phyloP scores from a whole-genome alignment of 1,139 yeast genomes.

The Geotrichum candidum region DNA sequence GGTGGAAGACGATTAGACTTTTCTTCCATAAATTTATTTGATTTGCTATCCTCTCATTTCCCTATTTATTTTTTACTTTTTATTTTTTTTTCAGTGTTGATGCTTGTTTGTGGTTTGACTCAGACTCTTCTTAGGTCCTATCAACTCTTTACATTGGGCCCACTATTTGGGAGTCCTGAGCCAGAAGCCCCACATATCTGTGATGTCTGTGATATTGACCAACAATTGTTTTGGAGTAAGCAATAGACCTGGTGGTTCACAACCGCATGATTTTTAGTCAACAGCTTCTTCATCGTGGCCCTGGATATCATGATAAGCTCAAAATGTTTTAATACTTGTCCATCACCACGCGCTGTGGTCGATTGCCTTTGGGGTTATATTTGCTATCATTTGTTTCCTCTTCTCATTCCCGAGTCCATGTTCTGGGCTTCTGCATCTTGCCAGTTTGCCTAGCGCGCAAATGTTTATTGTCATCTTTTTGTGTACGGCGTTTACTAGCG shows the following conservation, averaged over 20 bases:
- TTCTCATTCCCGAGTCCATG: slow-evolving; percentile 54
- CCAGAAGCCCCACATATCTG: slow-evolving; percentile 46
- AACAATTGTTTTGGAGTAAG: slow-evolving; percentile 48
- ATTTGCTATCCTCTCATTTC: slow-evolving; percentile 58
- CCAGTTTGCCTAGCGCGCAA: slow-evolving; percentile 48
- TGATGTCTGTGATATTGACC: slow-evolving; percentile 56
- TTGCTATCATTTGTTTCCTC: slow-evolving; percentile 44
- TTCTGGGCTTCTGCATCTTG: slow-evolving; percentile 46
- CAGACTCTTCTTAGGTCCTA: slow-evolving; percentile 46
- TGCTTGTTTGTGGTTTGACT: slow-evolving; percentile 53
- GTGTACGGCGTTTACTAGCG: slow-evolving; percentile 50
- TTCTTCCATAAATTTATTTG: slow-evolving; percentile 57
- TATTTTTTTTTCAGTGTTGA: slow-evolving; percentile 47
- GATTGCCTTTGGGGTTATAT: slow-evolving; percentile 46
- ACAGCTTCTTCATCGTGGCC: slow-evolving; percentile 53
- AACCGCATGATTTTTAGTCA: slow-evolving; percentile 48
- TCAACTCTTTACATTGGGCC: slow-evolving; percentile 52
- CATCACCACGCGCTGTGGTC: slow-evolving; percentile 49
- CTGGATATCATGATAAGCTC: slow-evolving; percentile 56
- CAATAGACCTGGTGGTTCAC: slow-evolving; percentile 54
- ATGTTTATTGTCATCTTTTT: slow-evolving; percentile 53
- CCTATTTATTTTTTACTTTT: slow-evolving; percentile 46
- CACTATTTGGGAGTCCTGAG: slow-evolving; percentile 50
- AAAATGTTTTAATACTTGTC: slow-evolving; percentile 51
- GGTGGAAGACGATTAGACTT: slow-evolving; percentile 55